A percentile compares a stretch with the other conserved stretches of the same genome.
Evolutionary conservation across 805 yeast species (phyloP).

Genomic region (Pichia phayaonensis): DNA sequence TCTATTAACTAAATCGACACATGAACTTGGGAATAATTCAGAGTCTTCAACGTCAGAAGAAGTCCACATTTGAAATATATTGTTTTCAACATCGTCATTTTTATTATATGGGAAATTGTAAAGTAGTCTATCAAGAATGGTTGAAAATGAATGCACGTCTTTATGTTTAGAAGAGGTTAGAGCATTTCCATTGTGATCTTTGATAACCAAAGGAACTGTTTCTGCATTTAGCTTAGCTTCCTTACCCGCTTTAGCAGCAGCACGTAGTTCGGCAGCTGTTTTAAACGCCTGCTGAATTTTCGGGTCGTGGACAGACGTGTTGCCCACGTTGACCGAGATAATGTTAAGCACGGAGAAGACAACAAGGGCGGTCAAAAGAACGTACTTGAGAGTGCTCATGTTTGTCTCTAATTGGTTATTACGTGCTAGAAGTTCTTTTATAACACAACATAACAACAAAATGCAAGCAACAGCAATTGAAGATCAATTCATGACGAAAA

Average conservation of each 20-base stretch:
- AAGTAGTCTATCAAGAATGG: slow-evolving; percentile 24
- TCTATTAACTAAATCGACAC: slow-evolving; percentile 24
- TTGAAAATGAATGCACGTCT: slow-evolving; percentile 23
- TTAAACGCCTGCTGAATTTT: slow-evolving; percentile 4
- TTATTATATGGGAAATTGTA: slow-evolving; percentile 25
- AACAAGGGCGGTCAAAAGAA: slow-evolving; percentile 7
- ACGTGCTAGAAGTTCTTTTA: too few species aligned
- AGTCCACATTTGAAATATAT: slow-evolving; percentile 27
- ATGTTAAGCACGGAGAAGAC: slow-evolving; percentile 8
- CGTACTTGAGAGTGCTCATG: neutral
- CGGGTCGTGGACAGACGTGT: slow-evolving; percentile 4
- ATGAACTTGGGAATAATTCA: slow-evolving; percentile 19
- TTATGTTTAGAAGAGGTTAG: slow-evolving; percentile 18
- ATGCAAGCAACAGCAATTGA: neutral
- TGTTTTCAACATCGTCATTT: slow-evolving; percentile 22
- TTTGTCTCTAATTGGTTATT: too few species aligned
- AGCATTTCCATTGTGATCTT: slow-evolving; percentile 4
- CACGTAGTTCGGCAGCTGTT: slow-evolving; percentile 1
- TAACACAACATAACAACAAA: neutral
- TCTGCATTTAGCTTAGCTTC: neutral
- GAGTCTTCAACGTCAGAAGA: slow-evolving; percentile 11
- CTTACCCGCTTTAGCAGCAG: neutral
- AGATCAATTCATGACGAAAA: neutral
- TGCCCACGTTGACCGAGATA: slow-evolving; percentile 4
- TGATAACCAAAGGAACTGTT: neutral